Base-by-base conservation (phyloP, 164 flowering plant genomes). In the Magnolia officinalis region DNA sequence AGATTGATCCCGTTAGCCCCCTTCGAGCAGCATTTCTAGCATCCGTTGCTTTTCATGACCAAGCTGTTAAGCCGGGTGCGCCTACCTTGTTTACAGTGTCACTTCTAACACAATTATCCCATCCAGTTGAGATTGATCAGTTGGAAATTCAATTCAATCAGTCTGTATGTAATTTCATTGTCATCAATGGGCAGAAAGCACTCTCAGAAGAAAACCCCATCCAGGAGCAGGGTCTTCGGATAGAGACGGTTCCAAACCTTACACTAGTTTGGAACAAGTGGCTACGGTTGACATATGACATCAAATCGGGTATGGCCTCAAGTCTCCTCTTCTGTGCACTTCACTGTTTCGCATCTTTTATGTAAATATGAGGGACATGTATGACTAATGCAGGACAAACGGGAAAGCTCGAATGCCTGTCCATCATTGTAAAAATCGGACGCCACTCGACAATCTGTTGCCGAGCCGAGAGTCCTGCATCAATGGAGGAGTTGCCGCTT, bases 381-480 rank as follows among this genome's bases (percentile, higher is more conserved):
- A 65, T 84, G 76, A 71, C 24, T 79, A 45, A 49, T 83, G 74
- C 92, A 96, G 99, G 87, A 70, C 94, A 88, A 85, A 91, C 93
- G 80, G 99, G 99, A 72, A 96, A 94, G 88, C 98, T 94, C 26
- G 99, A 96, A 77, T 96, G 99, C 79, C 37, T 90, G 73, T 91
- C 93, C 71, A 88, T 94, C 24, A 75, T 88, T 77, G 94, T 88
- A 67, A 90, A 89, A 83, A 79, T 91, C 20, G 95, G 98, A 51
- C 82, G 86, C 21, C 83, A 81, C 80, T 89, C 93, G 83, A 90
- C 89, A 50, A 88, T 96, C 71, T 89, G 96, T 81, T 94, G 95
- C 84, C 87, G 92, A 83, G 95, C 98, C 74, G 99, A 96, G 86
- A 94, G 98, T 75, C 99, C 99, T 76, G 98, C 95, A 23, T 90